These are phyloP conservation scores for Cenchrus fungigraminus DNA, from an alignment of 176 grass and related monocot genomes.

Conservation along the genomic window DNA sequence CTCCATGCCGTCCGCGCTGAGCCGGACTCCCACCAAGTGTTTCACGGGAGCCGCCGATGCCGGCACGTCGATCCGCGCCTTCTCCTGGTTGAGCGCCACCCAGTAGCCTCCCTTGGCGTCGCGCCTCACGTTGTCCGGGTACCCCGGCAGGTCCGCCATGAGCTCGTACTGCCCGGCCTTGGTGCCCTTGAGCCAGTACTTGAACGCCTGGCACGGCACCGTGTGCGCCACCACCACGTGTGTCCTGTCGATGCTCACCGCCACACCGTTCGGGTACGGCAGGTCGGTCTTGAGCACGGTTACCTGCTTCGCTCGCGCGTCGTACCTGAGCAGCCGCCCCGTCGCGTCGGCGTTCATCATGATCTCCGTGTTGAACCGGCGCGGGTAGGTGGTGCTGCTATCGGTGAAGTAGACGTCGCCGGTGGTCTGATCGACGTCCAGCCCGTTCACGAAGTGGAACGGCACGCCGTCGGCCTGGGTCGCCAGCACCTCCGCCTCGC, in stretches of 20 bases:
- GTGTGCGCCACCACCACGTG: conserved; percentile 57
- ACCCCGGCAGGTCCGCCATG: conserved; percentile 56
- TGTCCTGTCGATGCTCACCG: conserved; percentile 45
- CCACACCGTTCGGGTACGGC: conserved; percentile 55
- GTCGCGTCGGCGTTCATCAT: conserved; percentile 43
- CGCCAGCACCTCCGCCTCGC: conserved; percentile 43
- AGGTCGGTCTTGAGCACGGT: conserved; percentile 45
- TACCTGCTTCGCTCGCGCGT: conserved; percentile 23
- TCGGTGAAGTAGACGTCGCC: conserved; percentile 71
- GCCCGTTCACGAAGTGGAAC: conserved; percentile 62
- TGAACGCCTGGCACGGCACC: conserved; percentile 28
- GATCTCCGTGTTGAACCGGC: conserved; percentile 45
- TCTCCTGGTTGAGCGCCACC: conserved; percentile 55
- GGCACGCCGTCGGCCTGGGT: conserved; percentile 44
- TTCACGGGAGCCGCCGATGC: conserved; percentile 2
- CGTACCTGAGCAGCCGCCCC: conserved; percentile 55
- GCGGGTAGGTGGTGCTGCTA: conserved; percentile 48
- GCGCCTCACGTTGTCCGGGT: conserved; percentile 62
- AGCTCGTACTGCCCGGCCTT: conserved; percentile 41
- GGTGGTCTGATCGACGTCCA: conserved; percentile 67
- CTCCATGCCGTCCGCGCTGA: neutral
- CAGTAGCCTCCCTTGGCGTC: conserved; percentile 47
- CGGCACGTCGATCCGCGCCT: neutral
- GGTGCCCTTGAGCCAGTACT: conserved; percentile 53
- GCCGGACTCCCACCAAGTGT: conserved; percentile 37